Evolutionary conservation across 208 protist species (phyloP).

Genomic region (Trypanosoma conorhini): DNA sequence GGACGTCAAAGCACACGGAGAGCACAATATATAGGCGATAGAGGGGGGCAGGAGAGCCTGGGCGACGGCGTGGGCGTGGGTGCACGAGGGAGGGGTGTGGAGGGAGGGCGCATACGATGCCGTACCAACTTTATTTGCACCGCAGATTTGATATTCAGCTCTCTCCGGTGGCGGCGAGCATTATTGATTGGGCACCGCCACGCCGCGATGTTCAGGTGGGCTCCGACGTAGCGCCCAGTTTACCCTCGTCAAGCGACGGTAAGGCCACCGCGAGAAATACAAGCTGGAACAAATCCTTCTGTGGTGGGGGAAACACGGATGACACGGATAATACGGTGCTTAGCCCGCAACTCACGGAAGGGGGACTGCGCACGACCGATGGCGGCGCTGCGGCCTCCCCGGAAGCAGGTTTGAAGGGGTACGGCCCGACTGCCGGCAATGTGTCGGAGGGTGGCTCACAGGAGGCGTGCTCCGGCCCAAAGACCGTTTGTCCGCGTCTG

Average conservation of each 20-base stretch:
- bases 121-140: conserved; percentile 59
- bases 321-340: background rate
- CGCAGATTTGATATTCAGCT: conserved; percentile 82
- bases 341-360: background rate
- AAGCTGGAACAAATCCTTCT: background rate
- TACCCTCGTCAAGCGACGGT: background rate
- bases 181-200: conserved; percentile 69
- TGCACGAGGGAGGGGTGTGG: too few species aligned
- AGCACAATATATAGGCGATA: too few species aligned
- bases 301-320: background rate
- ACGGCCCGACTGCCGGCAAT: background rate
- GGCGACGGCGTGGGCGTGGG: too few species aligned
- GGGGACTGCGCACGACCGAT: background rate
- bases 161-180: conserved; percentile 44
- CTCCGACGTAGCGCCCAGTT: background rate
- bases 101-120: conserved; percentile 26
- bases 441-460: background rate
- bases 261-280: background rate
- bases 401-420: background rate
- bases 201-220: conserved; percentile 5
- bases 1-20: background rate
- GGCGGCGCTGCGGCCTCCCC: background rate
- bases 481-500: background rate
- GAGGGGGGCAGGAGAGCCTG: too few species aligned
- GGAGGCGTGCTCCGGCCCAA: background rate